A percentile compares a stretch with the other conserved stretches of the same genome.
Evolutionary conservation across 1,284 basidiomycete species (phyloP).

Genomic region (Papiliotrema laurentii): DNA sequence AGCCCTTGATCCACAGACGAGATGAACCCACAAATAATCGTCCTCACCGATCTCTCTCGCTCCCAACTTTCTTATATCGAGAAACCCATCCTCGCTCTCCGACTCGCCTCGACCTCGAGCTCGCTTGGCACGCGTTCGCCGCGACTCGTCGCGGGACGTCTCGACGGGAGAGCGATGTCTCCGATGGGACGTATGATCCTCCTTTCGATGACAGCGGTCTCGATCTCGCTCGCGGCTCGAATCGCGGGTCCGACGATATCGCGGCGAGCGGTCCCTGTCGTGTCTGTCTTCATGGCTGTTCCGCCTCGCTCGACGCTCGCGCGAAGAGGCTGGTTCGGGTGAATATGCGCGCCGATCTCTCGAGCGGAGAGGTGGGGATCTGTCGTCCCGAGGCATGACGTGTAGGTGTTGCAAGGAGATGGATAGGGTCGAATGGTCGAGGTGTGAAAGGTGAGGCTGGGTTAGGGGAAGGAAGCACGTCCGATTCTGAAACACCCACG

Average conservation of each 20-base stretch:
- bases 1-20: not conserved
- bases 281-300: not conserved
- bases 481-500: not conserved
- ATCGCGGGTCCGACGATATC: not conserved
- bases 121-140: too few species aligned
- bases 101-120: not conserved
- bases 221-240: not conserved
- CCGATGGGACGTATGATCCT: too few species aligned
- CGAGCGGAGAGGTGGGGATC: too few species aligned
- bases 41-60: constrained; percentile 36
- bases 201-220: not conserved
- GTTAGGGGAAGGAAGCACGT: too few species aligned
- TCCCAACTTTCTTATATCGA: constrained; percentile 37
- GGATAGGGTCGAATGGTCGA: too few species aligned
- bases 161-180: too few species aligned
- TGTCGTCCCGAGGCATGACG: too few species aligned
- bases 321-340: too few species aligned
- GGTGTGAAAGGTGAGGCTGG: too few species aligned
- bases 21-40: constrained; percentile 44
- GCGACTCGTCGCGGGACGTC: too few species aligned
- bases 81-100: constrained; percentile 25
- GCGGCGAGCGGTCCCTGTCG: not conserved
- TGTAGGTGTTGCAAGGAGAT: too few species aligned
- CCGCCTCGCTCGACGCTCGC: not conserved
- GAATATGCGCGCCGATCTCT: too few species aligned